phyloP scores from a whole-genome alignment of 768 basidiomycete species.

The Podaxis sp. region DNA sequence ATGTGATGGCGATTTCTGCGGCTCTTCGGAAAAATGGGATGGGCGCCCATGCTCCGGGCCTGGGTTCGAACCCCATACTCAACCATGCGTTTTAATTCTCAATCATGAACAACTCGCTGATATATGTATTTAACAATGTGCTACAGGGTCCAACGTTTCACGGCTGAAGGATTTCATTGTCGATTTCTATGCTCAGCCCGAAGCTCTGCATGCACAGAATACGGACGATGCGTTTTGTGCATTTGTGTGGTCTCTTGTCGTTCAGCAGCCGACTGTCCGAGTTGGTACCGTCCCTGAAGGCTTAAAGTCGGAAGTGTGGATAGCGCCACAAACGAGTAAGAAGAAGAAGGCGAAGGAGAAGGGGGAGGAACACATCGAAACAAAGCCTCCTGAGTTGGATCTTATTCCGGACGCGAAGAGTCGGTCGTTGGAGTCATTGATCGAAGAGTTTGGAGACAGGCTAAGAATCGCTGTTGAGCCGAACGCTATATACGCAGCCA shows the following conservation, averaged over 20 bases:
- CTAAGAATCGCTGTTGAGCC: slow-evolving; percentile 77
- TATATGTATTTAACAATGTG: slow-evolving; percentile 13
- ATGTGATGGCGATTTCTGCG: slow-evolving; percentile 27
- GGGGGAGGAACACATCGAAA: slow-evolving; percentile 47
- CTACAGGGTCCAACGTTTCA: slow-evolving; percentile 70
- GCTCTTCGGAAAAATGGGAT: neutral
- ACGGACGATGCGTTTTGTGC: slow-evolving; percentile 75
- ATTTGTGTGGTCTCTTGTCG: slow-evolving; percentile 81
- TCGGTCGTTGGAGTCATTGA: slow-evolving; percentile 57
- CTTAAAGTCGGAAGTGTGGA: slow-evolving; percentile 64
- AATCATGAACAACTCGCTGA: neutral
- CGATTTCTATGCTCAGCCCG: slow-evolving; percentile 57
- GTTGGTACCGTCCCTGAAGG: slow-evolving; percentile 71
- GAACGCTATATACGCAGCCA: slow-evolving; percentile 71
- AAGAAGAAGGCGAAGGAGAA: slow-evolving; percentile 64
- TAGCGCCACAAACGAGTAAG: slow-evolving; percentile 73
- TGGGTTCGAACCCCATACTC: slow-evolving; percentile 48
- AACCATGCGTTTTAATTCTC: slow-evolving; percentile 19
- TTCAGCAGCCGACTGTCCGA: slow-evolving; percentile 70
- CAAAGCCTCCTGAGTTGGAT: slow-evolving; percentile 45
- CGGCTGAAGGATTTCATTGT: slow-evolving; percentile 69
- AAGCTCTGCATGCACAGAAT: slow-evolving; percentile 46
- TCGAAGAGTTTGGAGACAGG: slow-evolving; percentile 54
- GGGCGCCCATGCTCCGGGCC: slow-evolving; percentile 13
- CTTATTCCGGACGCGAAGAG: slow-evolving; percentile 55